These are phyloP conservation scores for Puccinia hordei DNA, from an alignment of 1,284 basidiomycete species.

Conservation along the genomic window DNA sequence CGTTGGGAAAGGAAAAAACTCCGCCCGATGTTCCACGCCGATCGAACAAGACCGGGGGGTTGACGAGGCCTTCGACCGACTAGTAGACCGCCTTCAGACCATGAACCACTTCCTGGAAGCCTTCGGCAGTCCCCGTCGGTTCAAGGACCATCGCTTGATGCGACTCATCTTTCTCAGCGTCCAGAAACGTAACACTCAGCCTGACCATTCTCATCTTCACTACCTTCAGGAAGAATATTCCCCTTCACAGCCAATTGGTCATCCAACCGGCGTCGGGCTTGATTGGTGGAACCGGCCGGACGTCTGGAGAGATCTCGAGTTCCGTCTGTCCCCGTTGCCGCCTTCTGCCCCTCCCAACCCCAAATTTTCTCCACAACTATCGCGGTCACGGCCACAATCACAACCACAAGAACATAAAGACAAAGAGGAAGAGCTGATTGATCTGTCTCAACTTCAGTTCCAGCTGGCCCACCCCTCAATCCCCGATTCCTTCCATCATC, in stretches of 20 bases:
- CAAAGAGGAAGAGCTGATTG: not conserved
- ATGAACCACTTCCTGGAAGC: not conserved
- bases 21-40: no score
- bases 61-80: not conserved
- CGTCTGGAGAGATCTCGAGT: constrained; percentile 9
- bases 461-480: not conserved
- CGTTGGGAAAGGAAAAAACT: no score
- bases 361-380: not conserved
- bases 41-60: not conserved
- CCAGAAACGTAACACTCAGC: not conserved
- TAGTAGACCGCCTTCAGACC: not conserved
- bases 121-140: not conserved
- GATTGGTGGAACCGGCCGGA: constrained; percentile 11
- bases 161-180: constrained; percentile 21
- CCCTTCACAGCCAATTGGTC: no score
- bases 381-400: not conserved
- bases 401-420: not conserved
- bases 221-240: no score
- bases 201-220: not conserved
- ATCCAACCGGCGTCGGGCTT: not conserved
- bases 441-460: not conserved
- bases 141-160: constrained; percentile 3
- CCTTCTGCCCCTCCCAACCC: not conserved
- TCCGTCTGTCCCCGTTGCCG: not conserved
- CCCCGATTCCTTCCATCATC: not conserved